Base-by-base conservation (phyloP, 1,284 basidiomycete genomes). In the Malassezia obtusa region DNA sequence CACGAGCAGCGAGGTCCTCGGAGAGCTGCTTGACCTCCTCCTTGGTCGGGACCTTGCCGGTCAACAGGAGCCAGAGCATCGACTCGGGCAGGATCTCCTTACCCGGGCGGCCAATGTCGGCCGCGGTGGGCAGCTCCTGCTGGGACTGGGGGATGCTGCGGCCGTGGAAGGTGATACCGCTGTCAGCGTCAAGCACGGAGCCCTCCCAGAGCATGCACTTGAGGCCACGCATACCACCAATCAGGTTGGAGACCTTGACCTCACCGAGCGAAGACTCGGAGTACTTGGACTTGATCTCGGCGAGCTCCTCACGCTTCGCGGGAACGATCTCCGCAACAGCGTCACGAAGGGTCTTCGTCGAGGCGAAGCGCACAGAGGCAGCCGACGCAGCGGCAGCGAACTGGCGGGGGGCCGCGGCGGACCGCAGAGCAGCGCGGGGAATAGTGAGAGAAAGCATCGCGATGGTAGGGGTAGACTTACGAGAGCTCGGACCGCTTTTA, bases 161-260 rank as follows among this genome's bases (percentile, higher is more conserved):
- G 45, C 70, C 70, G 67, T 73, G 70, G 70, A 73, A 73, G 55
- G 66, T 65, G 61, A 73, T 73, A 51, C 70, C 70, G 50, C 57
- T 62, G 57, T 73, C 64, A 24, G 70, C 59, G 59, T 73, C 70
- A 52, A 73, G 64, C 44, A 73, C 70, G 57, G 67, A 70, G 43
- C 70, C 70, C 59, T 73, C 68, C 70, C 70, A 73, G 52, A 73
- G 70, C 70, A 73, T 73, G 59, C 66, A 59, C 67, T 73, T 73
- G 41, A 73, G 64, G 26, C 70, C 70, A 50, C 70, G 65, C 70
- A 73, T 73, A 57, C 70, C 70, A 55, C 70, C 70, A 51, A 73
- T 60, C 43, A 73, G 61, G 65, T 71, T 62, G 49, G 58, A 54
- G 24, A 73, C 62, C 59, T 69, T 68, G 55, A 68, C 62, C 41